Evolutionary conservation across 1,139 yeast genomes (phyloP).

Genomic region (Kodamaea sp.): DNA sequence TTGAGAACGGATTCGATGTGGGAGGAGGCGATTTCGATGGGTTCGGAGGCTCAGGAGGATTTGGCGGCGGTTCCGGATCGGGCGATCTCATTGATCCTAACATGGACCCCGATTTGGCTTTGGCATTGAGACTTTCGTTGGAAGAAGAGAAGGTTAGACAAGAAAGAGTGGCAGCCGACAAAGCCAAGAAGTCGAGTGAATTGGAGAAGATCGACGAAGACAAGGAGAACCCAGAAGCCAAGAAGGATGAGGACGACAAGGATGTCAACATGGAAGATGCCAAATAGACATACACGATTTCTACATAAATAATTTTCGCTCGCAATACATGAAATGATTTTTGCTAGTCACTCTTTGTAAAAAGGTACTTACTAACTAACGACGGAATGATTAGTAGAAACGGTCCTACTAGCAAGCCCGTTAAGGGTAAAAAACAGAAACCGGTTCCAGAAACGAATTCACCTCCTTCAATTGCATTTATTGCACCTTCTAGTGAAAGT

Average conservation of each 20-base stretch:
- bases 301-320: too few species aligned
- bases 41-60: slow-evolving; percentile 44
- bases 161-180: slow-evolving; percentile 54
- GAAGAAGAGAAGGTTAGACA: slow-evolving; percentile 83
- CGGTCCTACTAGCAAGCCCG: too few species aligned
- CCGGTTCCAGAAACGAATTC: neutral
- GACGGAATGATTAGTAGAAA: slow-evolving; percentile 2
- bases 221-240: slow-evolving; percentile 15
- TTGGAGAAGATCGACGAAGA: slow-evolving; percentile 40
- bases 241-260: slow-evolving; percentile 22
- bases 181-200: slow-evolving; percentile 31
- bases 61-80: slow-evolving; percentile 51
- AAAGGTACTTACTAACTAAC: too few species aligned
- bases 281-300: slow-evolving; percentile 5
- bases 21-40: slow-evolving; percentile 37
- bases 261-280: slow-evolving; percentile 21
- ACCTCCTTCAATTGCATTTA: slow-evolving; percentile 9
- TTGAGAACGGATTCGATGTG: slow-evolving; percentile 54
- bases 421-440: neutral
- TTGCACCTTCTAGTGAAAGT: slow-evolving; percentile 25
- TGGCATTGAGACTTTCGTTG: slow-evolving; percentile 83
- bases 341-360: too few species aligned
- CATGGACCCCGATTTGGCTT: slow-evolving; percentile 95
- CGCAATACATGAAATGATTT: too few species aligned
- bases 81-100: slow-evolving; percentile 80